Evolutionary conservation across 371 early-diverging fungal species (phyloP).

Genomic region (Dentiscutata heterogama): DNA sequence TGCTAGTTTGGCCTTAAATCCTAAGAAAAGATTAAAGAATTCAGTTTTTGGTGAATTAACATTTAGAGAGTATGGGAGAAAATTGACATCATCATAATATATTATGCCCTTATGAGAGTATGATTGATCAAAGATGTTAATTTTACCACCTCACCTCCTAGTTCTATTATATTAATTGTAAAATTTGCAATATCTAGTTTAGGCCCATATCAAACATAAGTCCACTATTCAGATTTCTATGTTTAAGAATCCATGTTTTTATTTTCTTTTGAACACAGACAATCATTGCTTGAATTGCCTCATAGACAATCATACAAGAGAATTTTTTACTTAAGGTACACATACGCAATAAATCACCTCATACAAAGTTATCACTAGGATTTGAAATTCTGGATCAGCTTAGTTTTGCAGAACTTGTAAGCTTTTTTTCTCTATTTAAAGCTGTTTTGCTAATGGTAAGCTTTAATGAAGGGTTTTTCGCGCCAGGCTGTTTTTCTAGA

Average conservation of each 20-base stretch:
- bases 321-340: neutral
- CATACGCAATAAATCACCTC: no score
- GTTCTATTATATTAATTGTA: no score
- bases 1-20: constrained; percentile 25
- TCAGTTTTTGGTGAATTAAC: constrained; percentile 12
- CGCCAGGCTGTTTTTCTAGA: neutral
- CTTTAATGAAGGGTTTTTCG: neutral
- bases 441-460: constrained; percentile 25
- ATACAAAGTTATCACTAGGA: neutral
- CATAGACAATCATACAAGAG: neutral
- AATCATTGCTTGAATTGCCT: constrained; percentile 27
- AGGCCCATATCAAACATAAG: neutral
- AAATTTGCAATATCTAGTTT: constrained; percentile 27
- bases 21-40: constrained; percentile 42
- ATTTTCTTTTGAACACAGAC: constrained; percentile 11
- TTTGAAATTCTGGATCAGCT: constrained; percentile 24
- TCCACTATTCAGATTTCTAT: neutral
- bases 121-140: no score
- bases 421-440: constrained; percentile 5
- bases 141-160: neutral
- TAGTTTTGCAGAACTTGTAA: no score
- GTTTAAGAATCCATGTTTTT: constrained; percentile 26
- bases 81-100: neutral
- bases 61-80: constrained; percentile 19
- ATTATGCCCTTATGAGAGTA: neutral